Evolutionary conservation across 352 stramenopile species (phyloP).

Genomic region (Phytopythium litorale): DNA sequence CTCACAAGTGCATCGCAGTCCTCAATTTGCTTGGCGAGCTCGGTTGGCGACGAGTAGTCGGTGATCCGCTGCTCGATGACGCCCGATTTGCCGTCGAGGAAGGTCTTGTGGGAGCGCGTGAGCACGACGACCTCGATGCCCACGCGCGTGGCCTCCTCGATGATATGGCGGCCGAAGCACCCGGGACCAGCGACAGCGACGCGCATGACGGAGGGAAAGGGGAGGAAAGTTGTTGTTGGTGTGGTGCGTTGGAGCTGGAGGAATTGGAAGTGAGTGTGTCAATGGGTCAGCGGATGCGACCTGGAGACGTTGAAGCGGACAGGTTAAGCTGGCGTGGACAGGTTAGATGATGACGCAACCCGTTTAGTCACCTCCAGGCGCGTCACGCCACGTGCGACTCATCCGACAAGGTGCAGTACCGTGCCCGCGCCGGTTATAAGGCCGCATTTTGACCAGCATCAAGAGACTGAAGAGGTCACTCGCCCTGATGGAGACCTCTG

Average conservation of each 20-base stretch:
- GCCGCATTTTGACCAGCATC: neutral
- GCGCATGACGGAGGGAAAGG: constrained; percentile 18
- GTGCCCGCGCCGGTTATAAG: neutral
- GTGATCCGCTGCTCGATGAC: constrained; percentile 25
- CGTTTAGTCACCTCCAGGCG: neutral
- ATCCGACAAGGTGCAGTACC: neutral
- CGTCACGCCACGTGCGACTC: neutral
- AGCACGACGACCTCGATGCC: constrained; percentile 32
- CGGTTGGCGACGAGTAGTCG: constrained; percentile 23
- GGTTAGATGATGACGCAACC: neutral
- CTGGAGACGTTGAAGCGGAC: neutral
- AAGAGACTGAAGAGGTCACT: too few relatives aligned
- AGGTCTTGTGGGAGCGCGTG: constrained; percentile 31
- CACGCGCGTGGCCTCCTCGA: constrained; percentile 16
- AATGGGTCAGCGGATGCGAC: neutral
- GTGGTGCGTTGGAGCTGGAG: neutral
- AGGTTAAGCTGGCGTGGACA: neutral
- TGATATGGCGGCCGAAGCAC: constrained; percentile 27
- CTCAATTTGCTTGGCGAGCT: constrained; percentile 15
- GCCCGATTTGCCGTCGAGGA: constrained; percentile 26
- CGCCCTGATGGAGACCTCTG: neutral
- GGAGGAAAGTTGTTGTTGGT: neutral
- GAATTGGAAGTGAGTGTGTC: constrained; percentile 1
- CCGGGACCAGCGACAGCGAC: constrained; percentile 29
- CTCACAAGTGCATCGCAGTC: constrained; percentile 31